phyloP scores from a whole-genome alignment of 352 stramenopile species.

The Globisporangium uncinulatum region DNA sequence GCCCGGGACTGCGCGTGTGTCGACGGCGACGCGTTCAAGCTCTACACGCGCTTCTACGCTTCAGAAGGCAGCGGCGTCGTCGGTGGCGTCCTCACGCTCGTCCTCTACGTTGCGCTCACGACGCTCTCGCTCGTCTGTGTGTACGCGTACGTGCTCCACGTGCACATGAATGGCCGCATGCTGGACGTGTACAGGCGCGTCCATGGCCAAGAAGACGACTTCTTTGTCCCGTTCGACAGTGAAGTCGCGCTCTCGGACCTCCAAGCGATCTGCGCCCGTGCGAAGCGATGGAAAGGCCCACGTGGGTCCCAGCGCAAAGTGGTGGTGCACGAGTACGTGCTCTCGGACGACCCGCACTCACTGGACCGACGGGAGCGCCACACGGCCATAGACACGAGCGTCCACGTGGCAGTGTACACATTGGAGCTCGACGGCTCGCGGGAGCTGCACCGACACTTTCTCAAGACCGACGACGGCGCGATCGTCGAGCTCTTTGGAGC shows the following conservation, averaged over 20 bases:
- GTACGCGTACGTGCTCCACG: conserved; percentile 78
- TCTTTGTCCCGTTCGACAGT: conserved; percentile 88
- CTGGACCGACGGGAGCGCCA: too few relatives aligned
- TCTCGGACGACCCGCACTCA: conserved; percentile 47
- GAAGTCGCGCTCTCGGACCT: conserved; percentile 80
- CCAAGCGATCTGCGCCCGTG: conserved; percentile 48
- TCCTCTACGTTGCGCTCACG: conserved; percentile 68
- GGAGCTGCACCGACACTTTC: conserved; percentile 83
- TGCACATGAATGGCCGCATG: conserved; percentile 90
- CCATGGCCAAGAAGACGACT: conserved; percentile 55
- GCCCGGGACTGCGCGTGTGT: conserved; percentile 48
- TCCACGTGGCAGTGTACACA: conserved; percentile 82
- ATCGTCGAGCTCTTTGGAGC: conserved; percentile 87
- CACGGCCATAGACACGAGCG: conserved; percentile 54
- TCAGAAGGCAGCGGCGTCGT: conserved; percentile 75
- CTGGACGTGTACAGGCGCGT: conserved; percentile 82
- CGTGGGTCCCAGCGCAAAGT: conserved; percentile 62
- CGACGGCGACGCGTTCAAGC: conserved; percentile 87
- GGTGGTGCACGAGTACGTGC: conserved; percentile 75
- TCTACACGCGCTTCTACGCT: conserved; percentile 72
- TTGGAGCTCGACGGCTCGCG: conserved; percentile 44
- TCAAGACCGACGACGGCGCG: conserved; percentile 74
- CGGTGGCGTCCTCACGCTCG: conserved; percentile 68
- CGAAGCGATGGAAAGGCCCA: conserved; percentile 56
- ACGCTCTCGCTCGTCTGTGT: conserved; percentile 45